Percentiles rank a stretch among this genome's conserved stretches.
Conservation (phyloP, 2,329 filamentous ascomycete genomes). For the Arthrinium puccinioides region DNA sequence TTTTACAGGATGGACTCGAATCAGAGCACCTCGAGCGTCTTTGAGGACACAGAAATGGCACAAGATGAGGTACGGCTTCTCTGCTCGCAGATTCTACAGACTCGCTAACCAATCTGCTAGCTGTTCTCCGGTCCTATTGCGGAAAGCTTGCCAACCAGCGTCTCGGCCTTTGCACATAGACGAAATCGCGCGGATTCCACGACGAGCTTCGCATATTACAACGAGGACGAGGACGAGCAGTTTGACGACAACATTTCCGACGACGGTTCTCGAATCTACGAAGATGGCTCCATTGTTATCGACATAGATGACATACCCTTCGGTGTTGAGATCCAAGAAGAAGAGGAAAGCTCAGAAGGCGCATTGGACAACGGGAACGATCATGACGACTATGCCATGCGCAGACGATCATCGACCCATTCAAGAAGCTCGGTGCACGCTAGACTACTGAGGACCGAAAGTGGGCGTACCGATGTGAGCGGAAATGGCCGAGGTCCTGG, state of each 20-base stretch:
- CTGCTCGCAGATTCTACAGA: constrained; percentile 1
- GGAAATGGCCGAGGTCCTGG: constrained; percentile 44
- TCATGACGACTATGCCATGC: constrained; percentile 40
- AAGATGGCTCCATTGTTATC: constrained; percentile 24
- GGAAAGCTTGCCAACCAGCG: constrained; percentile 90
- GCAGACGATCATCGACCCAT: constrained; percentile 55
- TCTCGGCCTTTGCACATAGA: constrained; percentile 86
- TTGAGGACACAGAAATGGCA: constrained; percentile 98
- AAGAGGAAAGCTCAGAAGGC: constrained; percentile 28
- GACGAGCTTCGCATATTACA: constrained; percentile 84
- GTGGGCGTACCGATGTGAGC: constrained; percentile 61
- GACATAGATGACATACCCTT: constrained; percentile 25
- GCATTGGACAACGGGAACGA: constrained; percentile 33
- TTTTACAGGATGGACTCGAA: constrained; percentile 64
- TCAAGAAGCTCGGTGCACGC: constrained; percentile 50
- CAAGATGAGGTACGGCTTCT: constrained; percentile 68
- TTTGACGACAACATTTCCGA: constrained; percentile 32
- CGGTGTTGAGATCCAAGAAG: constrained; percentile 15
- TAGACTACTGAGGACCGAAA: constrained; percentile 66
- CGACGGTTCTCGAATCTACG: constrained; percentile 20
- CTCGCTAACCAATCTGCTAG: constrained; percentile 22
- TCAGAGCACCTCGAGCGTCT: constrained; percentile 69
- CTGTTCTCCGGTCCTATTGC: constrained; percentile 89
- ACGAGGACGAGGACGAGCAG: constrained; percentile 57
- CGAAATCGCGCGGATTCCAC: constrained; percentile 74